A percentile compares a stretch with the other conserved stretches of the same genome.
phyloP scores from a whole-genome alignment of 1,139 yeast genomes.

The Hyphopichia fennica region DNA sequence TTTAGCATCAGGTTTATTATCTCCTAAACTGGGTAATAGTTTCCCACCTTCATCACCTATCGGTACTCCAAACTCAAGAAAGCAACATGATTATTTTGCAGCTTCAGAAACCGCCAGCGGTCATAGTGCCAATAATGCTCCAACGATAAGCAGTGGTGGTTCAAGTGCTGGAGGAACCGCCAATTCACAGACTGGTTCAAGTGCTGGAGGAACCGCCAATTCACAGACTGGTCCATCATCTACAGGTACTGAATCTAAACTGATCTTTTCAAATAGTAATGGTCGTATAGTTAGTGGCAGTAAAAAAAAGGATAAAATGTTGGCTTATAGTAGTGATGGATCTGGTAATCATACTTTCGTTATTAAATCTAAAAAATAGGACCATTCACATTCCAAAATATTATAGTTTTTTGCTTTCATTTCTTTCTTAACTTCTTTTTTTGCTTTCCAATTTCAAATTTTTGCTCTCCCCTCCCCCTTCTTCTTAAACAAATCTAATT shows the following conservation, averaged over 20 bases:
- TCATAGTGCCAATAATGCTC: slow-evolving; percentile 4
- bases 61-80: slow-evolving; percentile 19
- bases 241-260: slow-evolving; percentile 18
- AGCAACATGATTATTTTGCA: slow-evolving; percentile 1
- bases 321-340: slow-evolving; percentile 46
- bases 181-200: slow-evolving; percentile 1
- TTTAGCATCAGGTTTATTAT: slow-evolving; percentile 54
- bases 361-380: slow-evolving; percentile 33
- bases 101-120: neutral
- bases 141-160: neutral
- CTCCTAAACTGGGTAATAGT: slow-evolving; percentile 42
- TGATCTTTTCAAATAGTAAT: slow-evolving; percentile 20
- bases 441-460: too few relatives aligned
- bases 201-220: neutral
- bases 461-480: neutral
- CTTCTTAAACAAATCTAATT: neutral
- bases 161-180: neutral
- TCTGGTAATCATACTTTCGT: slow-evolving; percentile 43
- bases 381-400: too few relatives aligned
- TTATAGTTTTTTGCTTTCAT: too few relatives aligned
- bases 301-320: slow-evolving; percentile 34
- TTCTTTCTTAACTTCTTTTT: neutral
- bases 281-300: slow-evolving; percentile 28
- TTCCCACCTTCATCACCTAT: slow-evolving; percentile 15
- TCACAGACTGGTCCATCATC: neutral